These are phyloP conservation scores for Arabidopsis arenosa DNA, from an alignment of 345 rosid genomes.

Conservation along the genomic window DNA sequence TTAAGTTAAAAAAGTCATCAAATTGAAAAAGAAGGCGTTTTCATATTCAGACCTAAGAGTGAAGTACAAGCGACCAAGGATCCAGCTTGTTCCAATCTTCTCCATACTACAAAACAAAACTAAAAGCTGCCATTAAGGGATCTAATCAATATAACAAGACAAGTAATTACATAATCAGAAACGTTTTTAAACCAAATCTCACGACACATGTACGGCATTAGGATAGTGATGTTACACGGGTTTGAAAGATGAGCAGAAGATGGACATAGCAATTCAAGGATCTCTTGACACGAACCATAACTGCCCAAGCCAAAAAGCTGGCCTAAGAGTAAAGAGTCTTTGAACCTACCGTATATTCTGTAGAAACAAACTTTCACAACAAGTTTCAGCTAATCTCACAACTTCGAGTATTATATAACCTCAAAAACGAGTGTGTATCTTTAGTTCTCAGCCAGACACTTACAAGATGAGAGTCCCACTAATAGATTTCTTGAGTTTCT, in stretches of 20 bases:
- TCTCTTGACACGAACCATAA: constrained; percentile 46
- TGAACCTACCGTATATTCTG: constrained; percentile 24
- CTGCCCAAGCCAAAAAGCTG: constrained; percentile 7
- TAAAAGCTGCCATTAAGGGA: constrained; percentile 24
- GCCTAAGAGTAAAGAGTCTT: constrained; percentile 6
- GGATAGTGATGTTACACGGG: constrained; percentile 13
- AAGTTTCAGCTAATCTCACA: constrained; percentile 17
- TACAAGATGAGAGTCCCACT: constrained; percentile 41
- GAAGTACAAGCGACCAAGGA: constrained; percentile 27
- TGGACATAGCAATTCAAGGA: constrained; percentile 24
- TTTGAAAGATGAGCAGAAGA: constrained; percentile 20
- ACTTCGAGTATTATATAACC: constrained; percentile 37
- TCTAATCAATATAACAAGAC: constrained; percentile 14
- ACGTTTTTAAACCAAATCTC: constrained; percentile 11
- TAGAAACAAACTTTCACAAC: neutral
- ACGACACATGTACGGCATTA: constrained; percentile 39
- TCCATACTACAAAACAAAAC: constrained; percentile 31
- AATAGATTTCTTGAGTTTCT: constrained; percentile 19
- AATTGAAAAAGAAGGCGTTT: constrained; percentile 20
- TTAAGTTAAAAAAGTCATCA: neutral
- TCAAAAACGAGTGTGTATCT: constrained; percentile 1
- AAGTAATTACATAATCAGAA: constrained; percentile 30
- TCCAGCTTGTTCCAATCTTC: constrained; percentile 30
- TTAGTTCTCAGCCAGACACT: constrained; percentile 8
- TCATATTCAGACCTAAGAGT: constrained; percentile 8